Conservation (phyloP, 2,329 filamentous ascomycete genomes). For the Berkeleyomyces rouxiae region DNA sequence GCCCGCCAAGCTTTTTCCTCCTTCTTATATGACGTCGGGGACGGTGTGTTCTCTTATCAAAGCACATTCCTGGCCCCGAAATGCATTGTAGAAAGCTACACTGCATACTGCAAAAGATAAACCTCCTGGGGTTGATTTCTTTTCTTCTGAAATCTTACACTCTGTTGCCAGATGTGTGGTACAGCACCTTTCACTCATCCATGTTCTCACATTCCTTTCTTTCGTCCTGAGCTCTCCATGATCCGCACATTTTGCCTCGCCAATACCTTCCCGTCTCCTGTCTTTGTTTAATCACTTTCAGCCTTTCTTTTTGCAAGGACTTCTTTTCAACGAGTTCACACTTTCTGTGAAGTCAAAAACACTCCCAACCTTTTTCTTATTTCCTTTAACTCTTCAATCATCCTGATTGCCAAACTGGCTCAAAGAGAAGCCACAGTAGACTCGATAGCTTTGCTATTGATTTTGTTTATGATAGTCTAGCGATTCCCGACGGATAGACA, state of each 20-base stretch:
- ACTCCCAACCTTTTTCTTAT: not conserved
- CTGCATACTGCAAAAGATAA: no score
- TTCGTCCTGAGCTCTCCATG: no score
- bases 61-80: not conserved
- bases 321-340: not conserved
- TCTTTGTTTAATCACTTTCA: no score
- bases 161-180: no score
- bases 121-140: not conserved
- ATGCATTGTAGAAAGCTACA: not conserved
- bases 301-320: no score
- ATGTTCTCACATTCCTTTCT: no score
- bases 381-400: not conserved
- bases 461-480: no score
- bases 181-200: no score
- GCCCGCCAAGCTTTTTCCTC: not conserved
- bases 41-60: not conserved
- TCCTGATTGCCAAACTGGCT: not conserved
- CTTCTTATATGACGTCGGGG: slow-evolving; percentile 2
- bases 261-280: no score
- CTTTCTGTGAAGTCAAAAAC: not conserved
- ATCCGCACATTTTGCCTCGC: no score
- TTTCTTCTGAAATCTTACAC: not conserved
- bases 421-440: not conserved
- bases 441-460: not conserved
- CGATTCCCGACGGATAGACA: not conserved